Percentiles rank a stretch among this genome's conserved stretches.
Conservation (phyloP, 2,329 filamentous ascomycete species). For the Pseudogymnoascus sp. region DNA sequence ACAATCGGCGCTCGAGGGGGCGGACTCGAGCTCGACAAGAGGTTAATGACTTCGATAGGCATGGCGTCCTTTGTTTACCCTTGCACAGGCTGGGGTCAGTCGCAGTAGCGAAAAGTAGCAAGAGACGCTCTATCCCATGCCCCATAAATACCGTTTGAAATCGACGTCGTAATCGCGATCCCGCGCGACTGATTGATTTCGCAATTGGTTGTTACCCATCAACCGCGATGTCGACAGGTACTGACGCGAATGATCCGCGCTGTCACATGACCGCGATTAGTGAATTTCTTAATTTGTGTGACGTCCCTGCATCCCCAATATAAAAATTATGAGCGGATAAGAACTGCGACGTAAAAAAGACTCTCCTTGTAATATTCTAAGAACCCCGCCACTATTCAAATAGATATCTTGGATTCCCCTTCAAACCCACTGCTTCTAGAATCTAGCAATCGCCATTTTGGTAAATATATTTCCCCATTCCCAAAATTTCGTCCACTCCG, state of each 20-base stretch:
- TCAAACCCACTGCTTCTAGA: neutral
- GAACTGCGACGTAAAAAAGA: neutral
- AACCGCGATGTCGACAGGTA: neutral
- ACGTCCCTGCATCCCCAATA: neutral
- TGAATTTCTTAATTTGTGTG: slow-evolving; percentile 1
- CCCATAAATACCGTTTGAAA: neutral
- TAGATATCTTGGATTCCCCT: neutral
- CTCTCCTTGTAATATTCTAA: neutral
- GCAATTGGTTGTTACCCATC: neutral
- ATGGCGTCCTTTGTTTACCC: slow-evolving; percentile 16
- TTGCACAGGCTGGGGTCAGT: neutral
- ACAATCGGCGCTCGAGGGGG: neutral
- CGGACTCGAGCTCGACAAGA: slow-evolving; percentile 15
- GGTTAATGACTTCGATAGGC: slow-evolving; percentile 29
- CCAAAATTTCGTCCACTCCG: neutral
- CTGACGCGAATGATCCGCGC: neutral
- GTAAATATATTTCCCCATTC: neutral
- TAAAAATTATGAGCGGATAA: neutral
- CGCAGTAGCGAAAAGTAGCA: neutral
- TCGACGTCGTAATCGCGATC: neutral
- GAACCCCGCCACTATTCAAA: neutral
- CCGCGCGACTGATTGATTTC: neutral
- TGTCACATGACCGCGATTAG: neutral
- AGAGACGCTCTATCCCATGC: neutral
- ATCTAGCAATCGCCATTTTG: neutral